A percentile compares a stretch with the other conserved stretches of the same genome.
phyloP scores from a whole-genome alignment of 331 rosid genomes.

The Acacia concinna region DNA sequence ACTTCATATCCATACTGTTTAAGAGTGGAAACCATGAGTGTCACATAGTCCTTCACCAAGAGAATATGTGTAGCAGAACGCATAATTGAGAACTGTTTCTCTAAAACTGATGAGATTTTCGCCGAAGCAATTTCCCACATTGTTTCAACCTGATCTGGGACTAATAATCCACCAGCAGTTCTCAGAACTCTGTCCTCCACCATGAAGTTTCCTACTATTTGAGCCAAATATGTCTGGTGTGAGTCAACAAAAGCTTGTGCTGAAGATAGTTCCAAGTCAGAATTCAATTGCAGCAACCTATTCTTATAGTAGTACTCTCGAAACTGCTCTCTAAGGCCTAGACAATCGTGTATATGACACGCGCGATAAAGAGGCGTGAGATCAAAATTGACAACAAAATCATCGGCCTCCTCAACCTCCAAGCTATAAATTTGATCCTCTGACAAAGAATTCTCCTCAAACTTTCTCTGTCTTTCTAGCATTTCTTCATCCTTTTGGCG shows the following conservation, averaged over 20 bases:
- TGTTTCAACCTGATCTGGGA: conserved; percentile 65
- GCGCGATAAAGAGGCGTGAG: conserved; percentile 92
- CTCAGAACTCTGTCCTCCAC: conserved; percentile 88
- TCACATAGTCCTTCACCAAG: conserved; percentile 87
- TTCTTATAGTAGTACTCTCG: conserved; percentile 77
- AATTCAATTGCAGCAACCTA: conserved; percentile 78
- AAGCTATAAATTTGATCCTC: conserved; percentile 58
- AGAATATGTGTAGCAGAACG: conserved; percentile 78
- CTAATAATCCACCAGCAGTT: conserved; percentile 70
- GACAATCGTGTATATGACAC: conserved; percentile 77
- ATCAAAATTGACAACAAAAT: conserved; percentile 67
- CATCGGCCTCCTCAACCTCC: conserved; percentile 73
- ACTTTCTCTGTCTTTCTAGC: conserved; percentile 68
- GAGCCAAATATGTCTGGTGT: conserved; percentile 75
- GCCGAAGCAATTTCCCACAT: conserved; percentile 86
- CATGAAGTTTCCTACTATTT: conserved; percentile 83
- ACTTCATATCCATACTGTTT: conserved; percentile 82
- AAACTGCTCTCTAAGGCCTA: conserved; percentile 76
- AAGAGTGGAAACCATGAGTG: conserved; percentile 76
- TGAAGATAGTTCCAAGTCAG: conserved; percentile 81
- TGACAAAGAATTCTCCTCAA: conserved; percentile 54
- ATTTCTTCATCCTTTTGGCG: conserved; percentile 85
- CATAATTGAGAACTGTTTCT: conserved; percentile 74
- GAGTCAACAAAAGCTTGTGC: conserved; percentile 77
- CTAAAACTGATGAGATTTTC: conserved; percentile 64